These are phyloP conservation scores for Talaromyces piceae DNA, from an alignment of 2,329 filamentous ascomycete species.

Conservation along the genomic window DNA sequence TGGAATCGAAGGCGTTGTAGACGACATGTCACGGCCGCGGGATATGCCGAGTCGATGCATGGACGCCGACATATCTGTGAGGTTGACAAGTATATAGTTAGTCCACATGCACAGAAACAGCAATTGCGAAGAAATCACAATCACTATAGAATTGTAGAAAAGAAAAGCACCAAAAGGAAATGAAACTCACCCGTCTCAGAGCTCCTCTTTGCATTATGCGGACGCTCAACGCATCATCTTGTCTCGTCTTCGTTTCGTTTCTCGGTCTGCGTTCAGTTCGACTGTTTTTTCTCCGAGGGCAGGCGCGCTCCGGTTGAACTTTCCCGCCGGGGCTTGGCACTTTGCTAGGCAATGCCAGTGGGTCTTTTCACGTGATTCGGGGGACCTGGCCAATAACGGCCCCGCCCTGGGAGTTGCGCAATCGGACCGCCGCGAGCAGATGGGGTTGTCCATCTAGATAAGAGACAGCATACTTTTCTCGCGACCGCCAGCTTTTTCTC, in stretches of 20 bases:
- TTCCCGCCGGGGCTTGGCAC: conserved; percentile 10
- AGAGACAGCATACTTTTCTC: neutral
- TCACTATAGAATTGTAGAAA: neutral
- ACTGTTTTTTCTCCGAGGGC: conserved; percentile 11
- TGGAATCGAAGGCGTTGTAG: conserved; percentile 28
- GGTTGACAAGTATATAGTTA: neutral
- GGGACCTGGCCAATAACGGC: conserved; percentile 23
- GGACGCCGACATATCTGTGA: conserved; percentile 28
- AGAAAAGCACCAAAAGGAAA: neutral
- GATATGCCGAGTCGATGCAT: conserved; percentile 32
- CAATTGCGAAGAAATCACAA: too few relatives aligned
- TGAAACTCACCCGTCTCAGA: conserved; percentile 22
- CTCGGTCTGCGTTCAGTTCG: neutral
- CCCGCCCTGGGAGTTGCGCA: conserved; percentile 10
- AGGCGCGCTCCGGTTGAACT: neutral
- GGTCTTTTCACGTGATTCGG: conserved; percentile 25
- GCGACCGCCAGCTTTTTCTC: neutral
- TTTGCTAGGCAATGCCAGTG: conserved; percentile 11
- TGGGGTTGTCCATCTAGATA: neutral
- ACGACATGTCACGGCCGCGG: conserved; percentile 20
- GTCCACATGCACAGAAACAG: neutral
- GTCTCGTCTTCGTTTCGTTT: neutral
- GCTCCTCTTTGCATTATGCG: conserved; percentile 29
- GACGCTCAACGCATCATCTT: neutral
- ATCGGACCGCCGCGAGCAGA: conserved; percentile 8